These are phyloP conservation scores for Myxozyma melibiosi DNA, from an alignment of 805 yeast species.

Conservation along the genomic window DNA sequence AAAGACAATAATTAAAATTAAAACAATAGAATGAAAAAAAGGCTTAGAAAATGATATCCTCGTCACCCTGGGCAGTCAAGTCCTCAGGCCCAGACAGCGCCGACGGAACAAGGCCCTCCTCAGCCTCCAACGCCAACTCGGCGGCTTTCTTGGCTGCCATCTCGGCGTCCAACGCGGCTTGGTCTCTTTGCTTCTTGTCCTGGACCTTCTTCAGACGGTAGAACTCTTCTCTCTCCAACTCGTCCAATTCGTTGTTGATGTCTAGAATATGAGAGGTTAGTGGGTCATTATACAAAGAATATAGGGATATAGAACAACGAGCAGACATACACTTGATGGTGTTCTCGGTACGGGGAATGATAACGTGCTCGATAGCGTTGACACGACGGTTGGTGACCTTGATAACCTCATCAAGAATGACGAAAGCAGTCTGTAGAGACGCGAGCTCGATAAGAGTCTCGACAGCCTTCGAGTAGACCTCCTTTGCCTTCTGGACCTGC, in stretches of 20 bases:
- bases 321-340: slow-evolving; percentile 61
- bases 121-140: slow-evolving; percentile 34
- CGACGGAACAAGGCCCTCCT: slow-evolving; percentile 42
- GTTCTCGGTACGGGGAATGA: slow-evolving; percentile 96
- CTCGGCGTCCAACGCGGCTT: slow-evolving; percentile 59
- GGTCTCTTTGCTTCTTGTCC: slow-evolving; percentile 85
- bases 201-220: slow-evolving; percentile 95
- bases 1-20: not conserved
- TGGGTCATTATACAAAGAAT: not conserved
- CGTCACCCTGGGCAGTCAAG: slow-evolving; percentile 49
- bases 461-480: slow-evolving; percentile 92
- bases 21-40: not conserved
- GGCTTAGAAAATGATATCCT: slow-evolving; percentile 44
- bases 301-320: not conserved
- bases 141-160: slow-evolving; percentile 35
- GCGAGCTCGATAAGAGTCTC: slow-evolving; percentile 96
- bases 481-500: slow-evolving; percentile 92
- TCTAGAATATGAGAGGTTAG: slow-evolving; percentile 44
- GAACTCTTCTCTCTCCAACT: slow-evolving; percentile 96
- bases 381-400: slow-evolving; percentile 98
- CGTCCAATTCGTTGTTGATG: slow-evolving; percentile 95
- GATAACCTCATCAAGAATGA: slow-evolving; percentile 94
- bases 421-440: slow-evolving; percentile 93
- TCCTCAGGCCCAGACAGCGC: slow-evolving; percentile 38
- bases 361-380: slow-evolving; percentile 97